Base-by-base conservation (phyloP, 1,284 basidiomycete species). In the Irpex sp. region DNA sequence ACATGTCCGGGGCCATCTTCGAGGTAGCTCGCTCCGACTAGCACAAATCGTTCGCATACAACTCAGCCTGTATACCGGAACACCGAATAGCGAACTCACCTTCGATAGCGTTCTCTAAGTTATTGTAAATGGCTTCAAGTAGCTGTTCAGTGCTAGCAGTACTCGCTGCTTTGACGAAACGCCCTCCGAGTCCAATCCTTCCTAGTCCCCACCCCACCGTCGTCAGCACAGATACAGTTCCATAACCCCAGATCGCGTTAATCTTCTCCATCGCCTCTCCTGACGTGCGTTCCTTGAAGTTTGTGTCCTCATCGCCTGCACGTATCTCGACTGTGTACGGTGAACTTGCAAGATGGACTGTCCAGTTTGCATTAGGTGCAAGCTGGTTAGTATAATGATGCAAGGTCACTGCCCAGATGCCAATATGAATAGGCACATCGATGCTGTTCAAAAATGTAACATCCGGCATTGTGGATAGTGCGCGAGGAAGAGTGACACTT, bases 251-350 rank as follows among this genome's bases (percentile, higher is more conserved):
- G 9, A 26, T 26, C 11, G 17, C 31, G 8, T 9, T 26, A 55
- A 55, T 55, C 19, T 55, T 55, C 11, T 13, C 26, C 9, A 55
- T 26, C 17, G 54, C 54, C 26, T 55, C 54, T 6, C 26, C 26
- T 9, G 54, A 55, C 9, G 54, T 55, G 31, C 19, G 5, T 8
- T 21, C 19, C 1, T 11, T 9, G n/a, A 55, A 55, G 26, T 26
- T 6, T 13, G 17, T 55, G 9, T 55, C 54, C 6, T 6, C n/a
- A 9, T 55, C 34, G 11, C 54, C 54, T 11, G 31, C 57, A 44
- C 57, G 57, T n/a, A 58, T 58, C 17, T 58, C 57, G 57, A 58
- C 40, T 31, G 57, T 58, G 37, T 58, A 58, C 15, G 57, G 57
- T 6, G 40, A 21, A 6, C 57, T 36, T 9, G 57, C 57, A 15